Evolutionary conservation across 2,329 filamentous ascomycete genomes (phyloP).

Genomic region (Ascochyta pisi): DNA sequence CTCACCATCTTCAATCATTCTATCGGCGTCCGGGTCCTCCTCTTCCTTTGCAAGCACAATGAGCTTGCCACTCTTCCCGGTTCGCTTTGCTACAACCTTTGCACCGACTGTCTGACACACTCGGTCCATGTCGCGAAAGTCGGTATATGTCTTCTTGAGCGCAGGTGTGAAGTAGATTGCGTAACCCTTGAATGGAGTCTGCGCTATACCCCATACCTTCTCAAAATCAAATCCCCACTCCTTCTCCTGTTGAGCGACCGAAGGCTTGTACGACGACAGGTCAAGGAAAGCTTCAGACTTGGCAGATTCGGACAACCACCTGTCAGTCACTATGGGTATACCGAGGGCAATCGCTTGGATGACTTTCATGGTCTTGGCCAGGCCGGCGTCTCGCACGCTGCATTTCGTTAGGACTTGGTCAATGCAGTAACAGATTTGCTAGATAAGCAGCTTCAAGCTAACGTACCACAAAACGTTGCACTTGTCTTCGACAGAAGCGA

Average conservation of each 20-base stretch:
- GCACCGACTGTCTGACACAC: slow-evolving; percentile 51
- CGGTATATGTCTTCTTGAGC: slow-evolving; percentile 41
- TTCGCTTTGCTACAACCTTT: slow-evolving; percentile 36
- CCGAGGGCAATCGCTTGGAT: slow-evolving; percentile 53
- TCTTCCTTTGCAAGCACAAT: slow-evolving; percentile 51
- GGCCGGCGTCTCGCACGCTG: slow-evolving; percentile 48
- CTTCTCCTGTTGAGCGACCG: slow-evolving; percentile 43
- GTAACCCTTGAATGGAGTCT: slow-evolving; percentile 56
- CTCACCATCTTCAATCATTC: slow-evolving; percentile 42
- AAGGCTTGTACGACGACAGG: slow-evolving; percentile 43
- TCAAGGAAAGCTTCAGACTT: slow-evolving; percentile 47
- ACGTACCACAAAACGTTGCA: slow-evolving; percentile 46
- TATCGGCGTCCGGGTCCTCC: slow-evolving; percentile 46
- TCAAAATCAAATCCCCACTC: slow-evolving; percentile 49
- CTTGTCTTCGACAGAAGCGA: slow-evolving; percentile 40
- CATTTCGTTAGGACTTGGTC: slow-evolving; percentile 18
- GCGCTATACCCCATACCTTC: slow-evolving; percentile 42
- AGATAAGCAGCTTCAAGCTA: neutral
- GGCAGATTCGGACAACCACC: slow-evolving; percentile 54
- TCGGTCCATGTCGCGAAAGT: slow-evolving; percentile 49
- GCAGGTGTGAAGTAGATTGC: slow-evolving; percentile 58
- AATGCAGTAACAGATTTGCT: neutral
- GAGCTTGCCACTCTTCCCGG: slow-evolving; percentile 27
- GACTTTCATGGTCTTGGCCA: slow-evolving; percentile 56
- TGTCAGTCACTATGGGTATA: slow-evolving; percentile 55